Conservation (phyloP, 2,329 filamentous ascomycete species). For the Immersiporthe knoxdaviesiana region DNA sequence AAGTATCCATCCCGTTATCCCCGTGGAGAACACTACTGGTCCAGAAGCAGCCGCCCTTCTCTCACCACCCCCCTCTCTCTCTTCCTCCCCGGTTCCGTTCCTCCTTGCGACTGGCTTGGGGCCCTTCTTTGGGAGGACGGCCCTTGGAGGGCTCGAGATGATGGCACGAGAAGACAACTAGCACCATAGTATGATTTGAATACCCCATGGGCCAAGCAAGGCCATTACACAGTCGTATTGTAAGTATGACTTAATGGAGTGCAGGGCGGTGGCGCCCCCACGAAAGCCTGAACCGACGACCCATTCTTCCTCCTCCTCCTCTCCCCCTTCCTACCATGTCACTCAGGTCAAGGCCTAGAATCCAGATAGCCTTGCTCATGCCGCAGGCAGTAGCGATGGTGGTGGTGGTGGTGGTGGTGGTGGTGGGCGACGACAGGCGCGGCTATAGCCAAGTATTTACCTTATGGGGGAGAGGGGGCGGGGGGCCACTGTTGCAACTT, state of each 20-base stretch:
- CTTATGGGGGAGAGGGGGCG: too few species aligned
- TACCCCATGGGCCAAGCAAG: conserved; percentile 4
- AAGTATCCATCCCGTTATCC: conserved; percentile 9
- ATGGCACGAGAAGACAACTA: too few species aligned
- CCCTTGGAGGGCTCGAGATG: conserved; percentile 1
- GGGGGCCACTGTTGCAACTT: not conserved
- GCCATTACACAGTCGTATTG: not conserved
- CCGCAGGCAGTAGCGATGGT: too few species aligned
- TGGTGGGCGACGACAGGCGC: conserved; percentile 6
- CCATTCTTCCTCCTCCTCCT: too few species aligned
- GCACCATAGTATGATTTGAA: not conserved
- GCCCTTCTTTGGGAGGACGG: not conserved
- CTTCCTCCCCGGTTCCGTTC: not conserved
- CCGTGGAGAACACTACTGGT: conserved; percentile 11
- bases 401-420: too few species aligned
- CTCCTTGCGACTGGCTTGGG: not conserved
- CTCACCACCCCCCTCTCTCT: not conserved
- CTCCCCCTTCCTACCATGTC: not conserved
- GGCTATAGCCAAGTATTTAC: conserved; percentile 5
- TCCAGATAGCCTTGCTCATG: conserved; percentile 3
- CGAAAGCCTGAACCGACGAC: not conserved
- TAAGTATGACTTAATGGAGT: conserved; percentile 3
- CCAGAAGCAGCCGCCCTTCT: not conserved
- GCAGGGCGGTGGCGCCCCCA: not conserved
- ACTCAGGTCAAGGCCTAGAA: not conserved